Conservation (phyloP, 2,329 filamentous ascomycete species). For the Delphinella strobiligena region DNA sequence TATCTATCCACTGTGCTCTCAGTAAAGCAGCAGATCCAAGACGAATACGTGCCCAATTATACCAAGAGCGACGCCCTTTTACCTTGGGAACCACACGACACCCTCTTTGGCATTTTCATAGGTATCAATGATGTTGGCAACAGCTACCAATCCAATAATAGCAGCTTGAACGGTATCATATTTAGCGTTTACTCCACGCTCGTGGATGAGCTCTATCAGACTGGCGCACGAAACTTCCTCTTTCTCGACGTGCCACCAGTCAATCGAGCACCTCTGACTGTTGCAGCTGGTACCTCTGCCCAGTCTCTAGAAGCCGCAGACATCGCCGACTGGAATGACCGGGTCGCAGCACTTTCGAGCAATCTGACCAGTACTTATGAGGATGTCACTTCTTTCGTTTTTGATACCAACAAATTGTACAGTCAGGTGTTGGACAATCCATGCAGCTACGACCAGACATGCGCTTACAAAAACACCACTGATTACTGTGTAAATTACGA, state of each 20-base stretch:
- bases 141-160: slow-evolving; percentile 29
- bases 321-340: slow-evolving; percentile 41
- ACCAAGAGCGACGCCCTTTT: slow-evolving; percentile 22
- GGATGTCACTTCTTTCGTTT: slow-evolving; percentile 39
- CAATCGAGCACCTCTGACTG: slow-evolving; percentile 40
- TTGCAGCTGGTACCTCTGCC: slow-evolving; percentile 25
- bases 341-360: slow-evolving; percentile 29
- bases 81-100: slow-evolving; percentile 32
- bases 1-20: slow-evolving; percentile 38
- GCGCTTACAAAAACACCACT: slow-evolving; percentile 43
- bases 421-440: slow-evolving; percentile 42
- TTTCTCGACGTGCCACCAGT: slow-evolving; percentile 38
- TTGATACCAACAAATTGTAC: slow-evolving; percentile 43
- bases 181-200: slow-evolving; percentile 26
- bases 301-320: slow-evolving; percentile 24
- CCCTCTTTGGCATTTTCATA: slow-evolving; percentile 41
- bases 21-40: slow-evolving; percentile 39
- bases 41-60: slow-evolving; percentile 31
- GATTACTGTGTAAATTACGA: slow-evolving; percentile 42
- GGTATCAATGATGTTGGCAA: slow-evolving; percentile 47
- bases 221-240: slow-evolving; percentile 38
- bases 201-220: slow-evolving; percentile 29
- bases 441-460: slow-evolving; percentile 36
- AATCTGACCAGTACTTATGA: slow-evolving; percentile 25
- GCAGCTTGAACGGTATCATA: slow-evolving; percentile 19